phyloP scores from a whole-genome alignment of 2,329 filamentous ascomycete species.

The Diaporthe humulicola region DNA sequence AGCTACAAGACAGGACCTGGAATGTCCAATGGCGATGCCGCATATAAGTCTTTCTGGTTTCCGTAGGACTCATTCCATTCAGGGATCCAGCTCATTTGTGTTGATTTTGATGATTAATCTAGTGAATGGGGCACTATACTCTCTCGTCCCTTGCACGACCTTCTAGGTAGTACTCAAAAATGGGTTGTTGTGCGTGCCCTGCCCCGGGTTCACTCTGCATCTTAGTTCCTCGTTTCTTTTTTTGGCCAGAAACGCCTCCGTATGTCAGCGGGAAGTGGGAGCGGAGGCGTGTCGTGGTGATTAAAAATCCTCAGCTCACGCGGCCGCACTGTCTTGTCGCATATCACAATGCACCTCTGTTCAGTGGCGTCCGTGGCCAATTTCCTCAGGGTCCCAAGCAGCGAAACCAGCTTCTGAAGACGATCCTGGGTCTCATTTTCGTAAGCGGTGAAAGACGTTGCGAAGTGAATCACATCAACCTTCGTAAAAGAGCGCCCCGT shows the following conservation, averaged over 20 bases:
- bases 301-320: conserved; percentile 31
- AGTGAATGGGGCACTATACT: not conserved
- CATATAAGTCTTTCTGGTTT: not conserved
- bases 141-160: too few relatives aligned
- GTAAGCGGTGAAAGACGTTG: conserved; percentile 15
- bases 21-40: not conserved
- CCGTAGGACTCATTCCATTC: not conserved
- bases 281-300: not conserved
- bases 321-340: conserved; percentile 2
- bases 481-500: not conserved
- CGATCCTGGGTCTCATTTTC: not conserved
- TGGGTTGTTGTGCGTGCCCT: too few relatives aligned
- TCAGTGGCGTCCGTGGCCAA: not conserved
- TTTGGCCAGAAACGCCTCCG: conserved; percentile 25
- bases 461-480: not conserved
- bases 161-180: not conserved
- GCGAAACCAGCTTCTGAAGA: conserved; percentile 34
- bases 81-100: not conserved
- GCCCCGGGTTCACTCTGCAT: not conserved
- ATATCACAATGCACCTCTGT: conserved; percentile 31
- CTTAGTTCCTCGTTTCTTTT: not conserved
- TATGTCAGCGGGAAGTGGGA: conserved; percentile 23
- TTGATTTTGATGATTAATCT: not conserved
- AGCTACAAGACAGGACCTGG: not conserved
- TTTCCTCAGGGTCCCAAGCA: conserved; percentile 24